These are phyloP conservation scores for Metarhizium rileyi DNA, from an alignment of 2,329 filamentous ascomycete genomes.

Conservation along the genomic window DNA sequence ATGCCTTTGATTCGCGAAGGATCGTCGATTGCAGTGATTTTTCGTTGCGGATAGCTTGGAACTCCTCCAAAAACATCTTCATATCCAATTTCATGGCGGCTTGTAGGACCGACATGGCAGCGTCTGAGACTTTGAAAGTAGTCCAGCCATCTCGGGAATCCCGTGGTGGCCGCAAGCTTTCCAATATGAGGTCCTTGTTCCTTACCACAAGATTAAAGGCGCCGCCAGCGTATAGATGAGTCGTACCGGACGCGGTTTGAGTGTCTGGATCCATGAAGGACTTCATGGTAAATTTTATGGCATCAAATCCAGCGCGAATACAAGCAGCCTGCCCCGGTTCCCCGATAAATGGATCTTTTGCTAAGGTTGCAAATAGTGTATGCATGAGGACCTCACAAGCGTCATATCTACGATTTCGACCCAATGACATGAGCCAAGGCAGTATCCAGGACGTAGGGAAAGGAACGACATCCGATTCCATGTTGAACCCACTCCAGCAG, in stretches of 20 bases:
- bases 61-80: constrained; percentile 32
- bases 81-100: constrained; percentile 42
- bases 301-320: constrained; percentile 53
- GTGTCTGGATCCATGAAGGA: constrained; percentile 41
- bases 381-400: constrained; percentile 71
- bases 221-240: constrained; percentile 52
- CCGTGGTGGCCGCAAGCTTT: constrained; percentile 20
- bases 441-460: constrained; percentile 70
- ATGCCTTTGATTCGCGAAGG: constrained; percentile 51
- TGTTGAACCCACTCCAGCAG: constrained; percentile 30
- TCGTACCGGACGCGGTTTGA: constrained; percentile 38
- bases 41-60: constrained; percentile 49
- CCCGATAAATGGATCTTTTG: constrained; percentile 42
- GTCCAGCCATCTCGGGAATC: constrained; percentile 25
- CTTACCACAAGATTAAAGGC: constrained; percentile 56
- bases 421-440: constrained; percentile 68
- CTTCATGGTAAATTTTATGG: constrained; percentile 45
- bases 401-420: constrained; percentile 64
- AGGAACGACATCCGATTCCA: constrained; percentile 38
- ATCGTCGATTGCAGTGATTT: constrained; percentile 56
- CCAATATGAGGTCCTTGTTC: constrained; percentile 49
- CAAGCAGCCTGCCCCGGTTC: constrained; percentile 50
- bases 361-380: constrained; percentile 60
- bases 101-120: constrained; percentile 38
- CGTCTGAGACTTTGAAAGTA: constrained; percentile 31